Percentiles rank a stretch among this genome's conserved stretches.
Conservation (phyloP, 164 flowering plant genomes). For the Stephania japonica region DNA sequence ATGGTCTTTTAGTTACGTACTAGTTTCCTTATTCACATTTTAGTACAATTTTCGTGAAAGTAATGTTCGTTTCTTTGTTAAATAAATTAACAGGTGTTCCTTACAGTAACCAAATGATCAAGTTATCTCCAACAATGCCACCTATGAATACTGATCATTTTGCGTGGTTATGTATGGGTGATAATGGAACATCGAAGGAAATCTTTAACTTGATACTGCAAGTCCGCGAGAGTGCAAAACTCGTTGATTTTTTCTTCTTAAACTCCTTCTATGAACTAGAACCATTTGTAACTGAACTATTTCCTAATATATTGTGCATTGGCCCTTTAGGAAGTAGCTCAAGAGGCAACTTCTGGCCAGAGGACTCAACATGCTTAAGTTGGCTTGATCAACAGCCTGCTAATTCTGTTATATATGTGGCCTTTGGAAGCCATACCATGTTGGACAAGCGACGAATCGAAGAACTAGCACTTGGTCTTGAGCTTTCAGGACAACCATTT, state of each 20-base stretch:
- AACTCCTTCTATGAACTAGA: constrained; percentile 36
- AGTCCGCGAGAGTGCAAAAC: constrained; percentile 3
- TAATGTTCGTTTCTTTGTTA: no score
- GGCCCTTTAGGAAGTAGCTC: constrained; percentile 27
- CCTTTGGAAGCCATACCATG: constrained; percentile 25
- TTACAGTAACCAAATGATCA: constrained; percentile 19
- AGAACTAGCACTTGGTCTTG: constrained; percentile 29
- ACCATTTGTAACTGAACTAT: constrained; percentile 9
- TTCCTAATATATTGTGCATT: constrained; percentile 21
- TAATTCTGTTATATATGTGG: constrained; percentile 27
- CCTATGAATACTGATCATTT: constrained; percentile 17
- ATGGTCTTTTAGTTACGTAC: neutral
- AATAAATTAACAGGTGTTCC: constrained; percentile 14
- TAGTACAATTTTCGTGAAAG: no score
- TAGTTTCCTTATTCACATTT: neutral
- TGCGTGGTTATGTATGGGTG: constrained; percentile 23
- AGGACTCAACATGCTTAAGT: constrained; percentile 18
- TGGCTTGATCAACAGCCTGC: constrained; percentile 29
- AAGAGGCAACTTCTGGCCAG: constrained; percentile 9
- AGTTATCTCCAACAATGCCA: constrained; percentile 26
- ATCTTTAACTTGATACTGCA: constrained; percentile 3
- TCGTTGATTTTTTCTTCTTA: constrained; percentile 26
- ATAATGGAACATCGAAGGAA: constrained; percentile 8
- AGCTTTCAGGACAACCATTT: constrained; percentile 20
- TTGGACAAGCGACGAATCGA: constrained; percentile 15